Evolutionary conservation across 768 basidiomycete species (phyloP), one percentile per base, ranked within the genome.

Genomic region (Auricularia auricula-judae): DNA sequence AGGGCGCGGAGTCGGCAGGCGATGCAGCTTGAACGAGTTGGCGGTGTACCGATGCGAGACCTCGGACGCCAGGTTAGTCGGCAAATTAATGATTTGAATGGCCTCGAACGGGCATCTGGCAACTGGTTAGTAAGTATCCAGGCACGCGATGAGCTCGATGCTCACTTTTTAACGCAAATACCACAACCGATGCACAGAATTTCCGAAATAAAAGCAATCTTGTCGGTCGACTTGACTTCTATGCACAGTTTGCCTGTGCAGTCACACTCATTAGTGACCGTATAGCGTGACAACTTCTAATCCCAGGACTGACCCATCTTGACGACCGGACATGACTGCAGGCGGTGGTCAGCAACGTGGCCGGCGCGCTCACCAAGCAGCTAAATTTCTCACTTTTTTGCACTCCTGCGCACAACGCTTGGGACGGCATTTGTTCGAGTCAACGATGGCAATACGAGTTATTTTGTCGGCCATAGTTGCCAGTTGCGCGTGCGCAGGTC

Each of bases 121-220:
- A 43, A 60, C 39, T 29, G 36, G 58, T 60, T 11, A 53, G 58
- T 5, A 14, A 61, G 33, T 4, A 36, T 53, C 35, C 7, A 23
- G 23, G 53, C 39, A 35, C 5, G 21, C 36, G 14, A 18, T 29
- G 39, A 47, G 35, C 36, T n/a, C 10, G 36, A 36, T 4, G 78
- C 88, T 74, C 72, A 97, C 96, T 98, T 99, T 79, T 98, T 98
- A 39, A 98, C 95, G 74, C 97, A 99, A 72, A 99, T 98, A 90
- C 97, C 97, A 76, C 97, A 99, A 71, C 97, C 97, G 66, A 99
- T 99, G 74, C 97, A 99, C 64, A 99, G 81, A 74, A 96, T 94
- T 75, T 99, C 97, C 34, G 97, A 98, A 77, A 99, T 91, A 83
- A 95, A 98, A 1, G 97, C 89, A 76, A 98, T 97, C 81, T 98